These are phyloP conservation scores for Pichia sp. DNA, from an alignment of 1,139 yeast species.

Conservation along the genomic window DNA sequence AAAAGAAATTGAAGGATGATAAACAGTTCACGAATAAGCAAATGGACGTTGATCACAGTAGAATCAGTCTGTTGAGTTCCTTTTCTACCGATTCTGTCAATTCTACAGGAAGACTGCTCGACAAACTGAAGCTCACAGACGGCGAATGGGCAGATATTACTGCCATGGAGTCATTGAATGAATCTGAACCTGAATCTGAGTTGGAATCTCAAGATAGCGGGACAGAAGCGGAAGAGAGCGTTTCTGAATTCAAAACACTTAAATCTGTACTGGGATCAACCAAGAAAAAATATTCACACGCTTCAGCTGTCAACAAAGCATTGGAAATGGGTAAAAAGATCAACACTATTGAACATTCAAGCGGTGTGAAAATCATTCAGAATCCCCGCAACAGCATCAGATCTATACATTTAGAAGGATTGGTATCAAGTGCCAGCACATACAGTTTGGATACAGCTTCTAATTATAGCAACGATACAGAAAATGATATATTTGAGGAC, in stretches of 20 bases:
- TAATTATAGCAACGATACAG: neutral
- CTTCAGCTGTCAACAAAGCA: slow-evolving; percentile 16
- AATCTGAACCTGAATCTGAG: neutral
- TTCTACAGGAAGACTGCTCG: slow-evolving; percentile 30
- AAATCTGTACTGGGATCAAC: slow-evolving; percentile 13
- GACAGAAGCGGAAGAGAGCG: neutral
- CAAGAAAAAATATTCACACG: slow-evolving; percentile 6
- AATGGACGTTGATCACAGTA: neutral
- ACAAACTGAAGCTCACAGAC: slow-evolving; percentile 29
- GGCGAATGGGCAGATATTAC: slow-evolving; percentile 15
- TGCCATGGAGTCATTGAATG: neutral
- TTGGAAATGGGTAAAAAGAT: slow-evolving; percentile 19
- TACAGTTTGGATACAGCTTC: slow-evolving; percentile 3
- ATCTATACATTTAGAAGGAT: slow-evolving; percentile 13
- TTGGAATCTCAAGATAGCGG: neutral
- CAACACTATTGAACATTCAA: slow-evolving; percentile 11
- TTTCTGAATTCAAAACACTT: slow-evolving; percentile 16
- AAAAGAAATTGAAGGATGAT: neutral
- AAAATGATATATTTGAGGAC: neutral
- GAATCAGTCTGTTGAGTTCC: slow-evolving; percentile 23
- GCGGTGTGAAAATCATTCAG: neutral
- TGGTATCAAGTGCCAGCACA: slow-evolving; percentile 6
- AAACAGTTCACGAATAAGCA: neutral
- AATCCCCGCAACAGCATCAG: slow-evolving; percentile 6
- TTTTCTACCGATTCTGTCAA: slow-evolving; percentile 24